These are phyloP conservation scores for Crithidia sp. DNA, from an alignment of 208 protist genomes.

Conservation along the genomic window DNA sequence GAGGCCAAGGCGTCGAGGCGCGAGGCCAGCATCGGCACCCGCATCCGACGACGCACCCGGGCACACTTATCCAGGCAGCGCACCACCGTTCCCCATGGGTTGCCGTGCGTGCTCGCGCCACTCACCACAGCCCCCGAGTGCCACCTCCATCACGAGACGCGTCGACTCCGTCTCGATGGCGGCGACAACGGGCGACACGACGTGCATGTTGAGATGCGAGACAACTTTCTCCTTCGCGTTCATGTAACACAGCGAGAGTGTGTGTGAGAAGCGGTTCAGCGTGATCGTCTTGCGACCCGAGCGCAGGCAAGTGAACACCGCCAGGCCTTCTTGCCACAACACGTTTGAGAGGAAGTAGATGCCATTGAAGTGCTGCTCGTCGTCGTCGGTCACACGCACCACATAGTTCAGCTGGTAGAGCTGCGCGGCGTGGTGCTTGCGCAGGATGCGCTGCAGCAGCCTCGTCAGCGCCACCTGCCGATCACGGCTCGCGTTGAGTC, in stretches of 20 bases:
- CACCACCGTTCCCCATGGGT: slow-evolving; percentile 61
- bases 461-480: slow-evolving; percentile 38
- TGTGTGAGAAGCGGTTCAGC: slow-evolving; percentile 43
- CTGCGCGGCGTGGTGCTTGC: slow-evolving; percentile 51
- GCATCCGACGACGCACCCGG: slow-evolving; percentile 79
- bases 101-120: slow-evolving; percentile 17
- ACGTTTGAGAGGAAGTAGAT: slow-evolving; percentile 66
- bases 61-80: slow-evolving; percentile 62
- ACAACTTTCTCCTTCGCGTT: slow-evolving; percentile 47
- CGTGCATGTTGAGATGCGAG: slow-evolving; percentile 37
- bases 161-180: slow-evolving; percentile 56
- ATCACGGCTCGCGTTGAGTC: slow-evolving; percentile 46
- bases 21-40: slow-evolving; percentile 76
- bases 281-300: slow-evolving; percentile 79
- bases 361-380: slow-evolving; percentile 68
- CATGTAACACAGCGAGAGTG: slow-evolving; percentile 56
- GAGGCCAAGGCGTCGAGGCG: slow-evolving; percentile 80
- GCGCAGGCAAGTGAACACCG: slow-evolving; percentile 68
- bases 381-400: slow-evolving; percentile 61
- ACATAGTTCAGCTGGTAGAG: slow-evolving; percentile 78
- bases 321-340: slow-evolving; percentile 43
- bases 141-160: slow-evolving; percentile 53
- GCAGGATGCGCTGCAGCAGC: slow-evolving; percentile 62
- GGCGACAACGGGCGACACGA: slow-evolving; percentile 51
- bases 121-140: slow-evolving; percentile 9